Conservation (phyloP, 352 stramenopile species). For the Globisporangium uncinulatum region DNA sequence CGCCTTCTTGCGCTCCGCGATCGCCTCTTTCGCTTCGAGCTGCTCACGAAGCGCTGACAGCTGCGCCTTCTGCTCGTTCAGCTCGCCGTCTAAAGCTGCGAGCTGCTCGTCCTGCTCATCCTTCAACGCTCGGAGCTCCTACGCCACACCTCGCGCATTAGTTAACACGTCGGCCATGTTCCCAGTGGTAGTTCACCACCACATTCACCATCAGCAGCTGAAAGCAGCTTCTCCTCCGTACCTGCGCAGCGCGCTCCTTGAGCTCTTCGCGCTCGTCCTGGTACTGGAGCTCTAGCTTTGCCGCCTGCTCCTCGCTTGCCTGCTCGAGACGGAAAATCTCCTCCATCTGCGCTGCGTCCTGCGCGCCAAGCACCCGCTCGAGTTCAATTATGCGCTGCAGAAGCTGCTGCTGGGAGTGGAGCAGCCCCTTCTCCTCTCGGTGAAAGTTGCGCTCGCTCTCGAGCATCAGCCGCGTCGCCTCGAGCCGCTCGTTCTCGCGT, state of each 20-base stretch:
- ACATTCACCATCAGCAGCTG: not conserved
- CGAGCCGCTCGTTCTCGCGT: slow-evolving; percentile 40
- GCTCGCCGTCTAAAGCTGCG: slow-evolving; percentile 30
- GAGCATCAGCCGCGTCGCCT: slow-evolving; percentile 44
- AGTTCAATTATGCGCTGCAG: slow-evolving; percentile 61
- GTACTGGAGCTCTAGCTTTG: slow-evolving; percentile 29
- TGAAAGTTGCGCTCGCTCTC: slow-evolving; percentile 64
- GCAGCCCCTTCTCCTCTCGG: slow-evolving; percentile 58
- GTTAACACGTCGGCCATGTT: no score
- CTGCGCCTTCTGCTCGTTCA: slow-evolving; percentile 45
- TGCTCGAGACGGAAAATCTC: slow-evolving; percentile 62
- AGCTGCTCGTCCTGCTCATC: slow-evolving; percentile 55
- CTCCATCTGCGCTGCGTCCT: slow-evolving; percentile 59
- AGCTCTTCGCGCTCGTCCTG: slow-evolving; percentile 58
- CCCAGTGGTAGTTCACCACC: not conserved
- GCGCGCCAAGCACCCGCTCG: slow-evolving; percentile 53
- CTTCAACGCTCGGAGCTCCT: slow-evolving; percentile 61
- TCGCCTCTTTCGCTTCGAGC: slow-evolving; percentile 41
- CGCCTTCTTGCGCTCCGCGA: slow-evolving; percentile 31
- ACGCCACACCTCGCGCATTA: not conserved
- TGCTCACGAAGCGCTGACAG: slow-evolving; percentile 46
- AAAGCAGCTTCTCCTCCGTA: slow-evolving; percentile 10
- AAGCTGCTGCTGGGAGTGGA: slow-evolving; percentile 54
- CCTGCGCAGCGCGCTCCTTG: slow-evolving; percentile 50
- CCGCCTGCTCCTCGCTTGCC: slow-evolving; percentile 38